phyloP scores from a whole-genome alignment of 805 yeast species.

The Lachancea cidri region DNA sequence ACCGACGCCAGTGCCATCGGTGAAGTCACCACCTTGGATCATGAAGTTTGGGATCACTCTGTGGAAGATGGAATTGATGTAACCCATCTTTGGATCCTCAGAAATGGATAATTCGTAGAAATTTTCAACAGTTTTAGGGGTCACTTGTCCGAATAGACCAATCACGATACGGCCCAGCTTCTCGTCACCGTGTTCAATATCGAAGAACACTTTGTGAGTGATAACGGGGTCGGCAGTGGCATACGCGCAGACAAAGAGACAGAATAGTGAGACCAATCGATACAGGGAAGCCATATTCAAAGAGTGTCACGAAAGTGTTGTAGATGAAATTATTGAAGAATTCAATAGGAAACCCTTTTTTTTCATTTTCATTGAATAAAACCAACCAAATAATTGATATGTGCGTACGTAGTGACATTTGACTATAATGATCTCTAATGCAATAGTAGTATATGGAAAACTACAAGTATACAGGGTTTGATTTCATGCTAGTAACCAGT shows the following conservation, averaged over 20 bases:
- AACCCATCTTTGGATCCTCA: constrained; percentile 62
- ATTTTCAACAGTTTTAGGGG: constrained; percentile 86
- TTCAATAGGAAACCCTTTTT: too few species aligned
- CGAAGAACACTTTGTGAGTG: constrained; percentile 82
- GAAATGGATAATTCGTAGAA: constrained; percentile 77
- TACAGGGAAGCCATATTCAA: not conserved
- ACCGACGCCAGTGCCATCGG: constrained; percentile 63
- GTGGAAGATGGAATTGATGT: constrained; percentile 62
- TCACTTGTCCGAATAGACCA: constrained; percentile 83
- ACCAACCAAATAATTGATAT: too few species aligned
- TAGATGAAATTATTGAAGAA: too few species aligned
- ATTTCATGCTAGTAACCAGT: constrained; percentile 29
- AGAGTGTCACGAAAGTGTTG: too few species aligned
- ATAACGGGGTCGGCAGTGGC: constrained; percentile 35
- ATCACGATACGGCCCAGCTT: constrained; percentile 74
- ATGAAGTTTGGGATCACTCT: constrained; percentile 66
- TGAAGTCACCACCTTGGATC: constrained; percentile 82
- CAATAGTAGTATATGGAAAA: too few species aligned
- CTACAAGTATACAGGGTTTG: constrained; percentile 29
- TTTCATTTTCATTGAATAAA: too few species aligned
- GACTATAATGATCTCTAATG: too few species aligned
- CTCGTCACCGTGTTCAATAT: constrained; percentile 74
- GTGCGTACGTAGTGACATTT: too few species aligned
- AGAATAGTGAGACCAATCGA: constrained; percentile 2
- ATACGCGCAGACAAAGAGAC: constrained; percentile 15